A percentile compares a stretch with the other conserved stretches of the same genome.
Evolutionary conservation across 202 grass and related monocot genomes (phyloP).

Genomic region (Panicum hallii): DNA sequence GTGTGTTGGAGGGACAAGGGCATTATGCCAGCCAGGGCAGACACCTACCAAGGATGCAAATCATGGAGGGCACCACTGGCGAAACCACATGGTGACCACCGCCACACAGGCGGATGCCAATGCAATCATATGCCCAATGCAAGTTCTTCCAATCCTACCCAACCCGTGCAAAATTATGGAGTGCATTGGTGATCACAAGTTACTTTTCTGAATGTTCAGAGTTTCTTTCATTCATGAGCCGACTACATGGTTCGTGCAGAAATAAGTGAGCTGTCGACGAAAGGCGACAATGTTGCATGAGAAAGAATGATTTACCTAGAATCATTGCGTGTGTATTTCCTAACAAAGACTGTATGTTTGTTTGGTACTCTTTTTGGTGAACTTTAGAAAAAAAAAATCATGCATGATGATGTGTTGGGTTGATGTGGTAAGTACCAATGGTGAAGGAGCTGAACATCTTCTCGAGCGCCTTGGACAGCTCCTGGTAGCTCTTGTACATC

Average conservation of each 20-base stretch:
- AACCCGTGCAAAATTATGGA: slow-evolving; percentile 25
- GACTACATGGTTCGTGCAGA: not conserved
- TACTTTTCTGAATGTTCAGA: not conserved
- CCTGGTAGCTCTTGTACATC: slow-evolving; percentile 72
- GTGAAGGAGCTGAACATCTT: slow-evolving; percentile 94
- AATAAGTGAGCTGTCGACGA: not conserved
- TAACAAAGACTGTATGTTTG: not conserved
- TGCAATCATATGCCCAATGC: slow-evolving; percentile 42
- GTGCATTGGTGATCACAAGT: not conserved
- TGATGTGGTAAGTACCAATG: slow-evolving; percentile 36
- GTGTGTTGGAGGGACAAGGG: slow-evolving; percentile 41
- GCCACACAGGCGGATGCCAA: slow-evolving; percentile 54
- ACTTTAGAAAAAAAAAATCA: too few relatives aligned
- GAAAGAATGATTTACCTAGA: not conserved
- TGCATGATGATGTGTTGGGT: not conserved
- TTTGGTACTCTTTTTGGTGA: not conserved
- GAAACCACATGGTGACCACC: slow-evolving; percentile 61
- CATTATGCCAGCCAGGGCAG: slow-evolving; percentile 52
- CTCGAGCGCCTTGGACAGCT: slow-evolving; percentile 78
- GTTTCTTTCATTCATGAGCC: not conserved
- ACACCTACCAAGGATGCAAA: slow-evolving; percentile 62
- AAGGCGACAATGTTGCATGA: not conserved
- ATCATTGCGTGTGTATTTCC: not conserved
- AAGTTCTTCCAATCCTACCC: not conserved
- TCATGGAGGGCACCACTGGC: slow-evolving; percentile 51